These are phyloP conservation scores for Dalbergia cochinchinensis DNA, from an alignment of 306 rosid species.

Conservation along the genomic window DNA sequence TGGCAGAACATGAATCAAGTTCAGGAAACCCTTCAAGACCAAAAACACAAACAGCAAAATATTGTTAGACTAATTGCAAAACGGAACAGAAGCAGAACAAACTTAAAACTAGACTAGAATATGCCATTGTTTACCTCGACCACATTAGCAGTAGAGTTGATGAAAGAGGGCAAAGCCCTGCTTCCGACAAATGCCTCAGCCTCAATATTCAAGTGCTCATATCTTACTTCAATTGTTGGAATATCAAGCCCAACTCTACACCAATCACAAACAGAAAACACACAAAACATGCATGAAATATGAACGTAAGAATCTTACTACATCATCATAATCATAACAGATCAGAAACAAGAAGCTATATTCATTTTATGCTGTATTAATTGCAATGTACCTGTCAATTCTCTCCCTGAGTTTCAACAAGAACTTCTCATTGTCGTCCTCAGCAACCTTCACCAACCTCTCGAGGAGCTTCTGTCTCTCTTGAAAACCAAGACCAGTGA, in stretches of 20 bases:
- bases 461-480: slow-evolving; percentile 54
- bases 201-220: slow-evolving; percentile 67
- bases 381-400: slow-evolving; percentile 57
- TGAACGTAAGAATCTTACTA: too few relatives aligned
- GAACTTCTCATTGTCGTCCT: slow-evolving; percentile 61
- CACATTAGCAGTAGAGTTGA: slow-evolving; percentile 58
- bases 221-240: slow-evolving; percentile 83
- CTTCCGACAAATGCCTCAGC: slow-evolving; percentile 81
- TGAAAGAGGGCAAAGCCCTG: slow-evolving; percentile 71
- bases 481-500: slow-evolving; percentile 56
- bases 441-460: slow-evolving; percentile 60
- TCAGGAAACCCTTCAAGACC: slow-evolving; percentile 45
- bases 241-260: slow-evolving; percentile 75
- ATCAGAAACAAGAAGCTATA: too few relatives aligned
- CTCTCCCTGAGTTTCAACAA: slow-evolving; percentile 68
- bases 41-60: not conserved
- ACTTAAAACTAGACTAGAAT: not conserved
- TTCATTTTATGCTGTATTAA: too few relatives aligned
- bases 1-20: slow-evolving; percentile 49
- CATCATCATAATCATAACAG: too few relatives aligned
- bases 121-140: slow-evolving; percentile 44
- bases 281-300: too few relatives aligned
- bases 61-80: not conserved
- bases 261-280: not conserved
- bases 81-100: not conserved